A percentile compares a stretch with the other conserved stretches of the same genome.
Evolutionary conservation across 1,284 basidiomycete genomes (phyloP).

Genomic region (Rhodotorula sp.): DNA sequence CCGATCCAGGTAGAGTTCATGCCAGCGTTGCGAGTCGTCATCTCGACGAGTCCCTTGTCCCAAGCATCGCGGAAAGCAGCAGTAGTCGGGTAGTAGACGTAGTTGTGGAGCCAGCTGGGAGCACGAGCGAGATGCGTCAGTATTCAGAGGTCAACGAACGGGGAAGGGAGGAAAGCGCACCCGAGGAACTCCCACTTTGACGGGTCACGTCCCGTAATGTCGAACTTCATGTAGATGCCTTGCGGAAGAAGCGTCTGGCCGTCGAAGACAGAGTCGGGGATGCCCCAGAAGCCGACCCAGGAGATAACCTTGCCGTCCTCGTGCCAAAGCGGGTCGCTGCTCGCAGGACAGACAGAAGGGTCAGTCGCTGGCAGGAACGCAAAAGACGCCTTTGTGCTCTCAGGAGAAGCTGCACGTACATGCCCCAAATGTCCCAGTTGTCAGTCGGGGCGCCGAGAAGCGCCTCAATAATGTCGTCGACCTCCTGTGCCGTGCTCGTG

Average conservation of each 20-base stretch:
- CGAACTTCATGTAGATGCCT: slow-evolving; percentile 42
- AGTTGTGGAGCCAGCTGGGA: slow-evolving; percentile 37
- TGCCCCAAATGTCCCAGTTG: slow-evolving; percentile 7
- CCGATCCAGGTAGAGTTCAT: slow-evolving; percentile 42
- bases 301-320: slow-evolving; percentile 39
- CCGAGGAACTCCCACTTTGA: slow-evolving; percentile 43
- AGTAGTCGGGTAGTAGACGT: slow-evolving; percentile 45
- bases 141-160: neutral
- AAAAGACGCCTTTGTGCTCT: neutral
- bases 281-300: slow-evolving; percentile 28
- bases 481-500: slow-evolving; percentile 21
- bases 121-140: too few species aligned
- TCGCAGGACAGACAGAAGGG: slow-evolving; percentile 17
- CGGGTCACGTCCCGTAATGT: slow-evolving; percentile 47
- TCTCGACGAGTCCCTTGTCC: slow-evolving; percentile 41
- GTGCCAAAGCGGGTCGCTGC: slow-evolving; percentile 48
- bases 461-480: slow-evolving; percentile 47
- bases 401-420: neutral
- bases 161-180: neutral
- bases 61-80: slow-evolving; percentile 49
- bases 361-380: slow-evolving; percentile 32
- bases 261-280: slow-evolving; percentile 39
- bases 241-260: slow-evolving; percentile 48
- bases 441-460: slow-evolving; percentile 36
- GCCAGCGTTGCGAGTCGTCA: slow-evolving; percentile 38